phyloP scores from a whole-genome alignment of 805 yeast genomes.

The Wickerhamomyces pijperi region DNA sequence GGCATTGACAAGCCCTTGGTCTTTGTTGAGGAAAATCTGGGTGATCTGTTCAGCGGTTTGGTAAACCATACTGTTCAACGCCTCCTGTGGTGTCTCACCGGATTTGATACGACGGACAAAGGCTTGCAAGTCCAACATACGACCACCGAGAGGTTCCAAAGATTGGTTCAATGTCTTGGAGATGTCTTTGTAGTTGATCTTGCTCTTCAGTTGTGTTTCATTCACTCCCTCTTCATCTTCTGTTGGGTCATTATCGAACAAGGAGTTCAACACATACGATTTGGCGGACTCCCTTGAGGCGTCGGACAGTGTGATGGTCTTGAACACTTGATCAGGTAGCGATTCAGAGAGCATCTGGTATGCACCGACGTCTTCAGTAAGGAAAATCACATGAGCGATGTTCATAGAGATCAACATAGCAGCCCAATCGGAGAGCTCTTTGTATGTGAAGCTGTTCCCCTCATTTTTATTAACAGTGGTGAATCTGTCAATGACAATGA shows the following conservation, averaged over 20 bases:
- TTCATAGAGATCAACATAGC: slow-evolving; percentile 64
- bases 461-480: slow-evolving; percentile 43
- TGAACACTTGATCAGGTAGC: slow-evolving; percentile 81
- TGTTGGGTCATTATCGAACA: slow-evolving; percentile 22
- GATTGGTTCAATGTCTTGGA: slow-evolving; percentile 37
- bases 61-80: slow-evolving; percentile 65
- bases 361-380: slow-evolving; percentile 79
- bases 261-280: slow-evolving; percentile 52
- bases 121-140: slow-evolving; percentile 88
- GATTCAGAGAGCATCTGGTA: slow-evolving; percentile 56
- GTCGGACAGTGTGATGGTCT: slow-evolving; percentile 64
- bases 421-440: slow-evolving; percentile 82
- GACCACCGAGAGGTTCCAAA: slow-evolving; percentile 79
- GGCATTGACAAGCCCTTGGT: slow-evolving; percentile 52
- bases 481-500: slow-evolving; percentile 72
- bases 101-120: slow-evolving; percentile 78
- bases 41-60: slow-evolving; percentile 85
- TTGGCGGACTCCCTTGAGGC: slow-evolving; percentile 65
- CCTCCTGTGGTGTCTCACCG: slow-evolving; percentile 75
- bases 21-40: slow-evolving; percentile 54
- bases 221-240: slow-evolving; percentile 18
- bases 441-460: slow-evolving; percentile 54
- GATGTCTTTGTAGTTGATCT: slow-evolving; percentile 9
- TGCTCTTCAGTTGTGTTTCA: slow-evolving; percentile 4
- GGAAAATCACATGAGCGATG: slow-evolving; percentile 79